Evolutionary conservation across 2,329 filamentous ascomycete genomes (phyloP), one percentile per base, ranked within the genome.

Genomic region (Neobulgaria alba): DNA sequence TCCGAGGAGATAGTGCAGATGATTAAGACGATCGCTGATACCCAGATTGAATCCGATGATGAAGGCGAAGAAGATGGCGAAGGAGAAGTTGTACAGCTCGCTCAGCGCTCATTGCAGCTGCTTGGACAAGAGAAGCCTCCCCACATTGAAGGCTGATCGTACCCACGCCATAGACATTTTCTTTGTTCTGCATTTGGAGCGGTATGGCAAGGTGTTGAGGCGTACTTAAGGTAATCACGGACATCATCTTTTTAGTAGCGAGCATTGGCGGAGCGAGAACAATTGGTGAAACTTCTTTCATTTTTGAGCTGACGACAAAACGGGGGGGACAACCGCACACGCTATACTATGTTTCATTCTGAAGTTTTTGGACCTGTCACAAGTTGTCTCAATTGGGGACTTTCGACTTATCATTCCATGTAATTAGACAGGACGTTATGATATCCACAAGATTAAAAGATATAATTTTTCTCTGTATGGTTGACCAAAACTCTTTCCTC

Each of bases 1-100:
- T 89, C 88, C 2, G 85, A 90, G 49, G 87, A 95, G 51, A 84
- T 98, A 51, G 85, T 95, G 42, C 78, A 86, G 47, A 88, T 95
- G 74, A 92, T 96, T 48, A 86, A 85, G 61, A 77, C 78, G 49
- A 96, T 98, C 58, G 85, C 88, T 15, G 89, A 93, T 59, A 86
- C 85, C 58, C 86, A 84, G 53, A 75, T 95, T 48, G 88, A 94
- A 56, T 83, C 85, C 0, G 88, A 94, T 44, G 84, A 88, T 50
- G 86, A 89, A 52, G 82, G 82, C 48, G 85, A 83, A 35, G 88
- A 94, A 54, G 88, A 94, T 45, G 89, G 92, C 33, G 89, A 95
- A 61, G 85, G 83, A 42, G 90, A 96, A 62, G 89, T 95, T 33
- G 85, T 95, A 49, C 88, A 81, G 52, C 75, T 98, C 53, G 90